These are phyloP conservation scores for Verticillium klebahnii DNA, from an alignment of 2,329 filamentous ascomycete species.

Conservation along the genomic window DNA sequence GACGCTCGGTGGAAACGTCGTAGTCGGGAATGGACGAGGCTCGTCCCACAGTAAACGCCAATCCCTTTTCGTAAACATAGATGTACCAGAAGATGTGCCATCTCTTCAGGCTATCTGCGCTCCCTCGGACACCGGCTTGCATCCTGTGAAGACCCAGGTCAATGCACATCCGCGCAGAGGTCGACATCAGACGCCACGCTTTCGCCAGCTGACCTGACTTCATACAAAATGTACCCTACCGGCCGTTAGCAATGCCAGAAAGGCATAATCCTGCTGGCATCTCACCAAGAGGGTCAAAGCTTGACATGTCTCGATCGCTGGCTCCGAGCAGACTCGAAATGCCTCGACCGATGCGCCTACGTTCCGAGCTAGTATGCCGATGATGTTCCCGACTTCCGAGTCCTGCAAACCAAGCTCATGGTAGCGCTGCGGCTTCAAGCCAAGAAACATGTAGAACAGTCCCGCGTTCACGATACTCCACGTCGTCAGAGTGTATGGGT, in stretches of 20 bases:
- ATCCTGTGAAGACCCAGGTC: slow-evolving; percentile 23
- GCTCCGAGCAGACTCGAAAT: slow-evolving; percentile 21
- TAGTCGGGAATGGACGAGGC: slow-evolving; percentile 21
- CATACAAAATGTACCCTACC: slow-evolving; percentile 15
- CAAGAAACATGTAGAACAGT: slow-evolving; percentile 18
- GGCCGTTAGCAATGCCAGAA: neutral
- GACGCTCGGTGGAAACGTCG: slow-evolving; percentile 17
- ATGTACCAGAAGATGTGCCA: slow-evolving; percentile 21
- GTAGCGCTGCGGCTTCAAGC: slow-evolving; percentile 11
- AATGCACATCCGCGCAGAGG: slow-evolving; percentile 17
- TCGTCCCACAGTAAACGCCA: slow-evolving; percentile 21
- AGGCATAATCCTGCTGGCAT: neutral
- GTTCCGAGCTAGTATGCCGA: slow-evolving; percentile 13
- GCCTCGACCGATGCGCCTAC: slow-evolving; percentile 19
- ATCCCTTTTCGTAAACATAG: slow-evolving; percentile 21
- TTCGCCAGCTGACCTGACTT: slow-evolving; percentile 20
- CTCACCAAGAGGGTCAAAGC: slow-evolving; percentile 21
- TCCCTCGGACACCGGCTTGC: slow-evolving; percentile 2
- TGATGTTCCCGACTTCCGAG: neutral
- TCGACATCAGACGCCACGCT: slow-evolving; percentile 21
- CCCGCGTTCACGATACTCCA: slow-evolving; percentile 23
- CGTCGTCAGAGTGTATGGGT: slow-evolving; percentile 19
- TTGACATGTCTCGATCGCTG: slow-evolving; percentile 18
- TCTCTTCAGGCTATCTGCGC: slow-evolving; percentile 2
- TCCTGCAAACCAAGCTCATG: slow-evolving; percentile 9